Evolutionary conservation across 441 rosid genomes (phyloP), one percentile per base, ranked within the genome.

Genomic region (Erodium trifolium): DNA sequence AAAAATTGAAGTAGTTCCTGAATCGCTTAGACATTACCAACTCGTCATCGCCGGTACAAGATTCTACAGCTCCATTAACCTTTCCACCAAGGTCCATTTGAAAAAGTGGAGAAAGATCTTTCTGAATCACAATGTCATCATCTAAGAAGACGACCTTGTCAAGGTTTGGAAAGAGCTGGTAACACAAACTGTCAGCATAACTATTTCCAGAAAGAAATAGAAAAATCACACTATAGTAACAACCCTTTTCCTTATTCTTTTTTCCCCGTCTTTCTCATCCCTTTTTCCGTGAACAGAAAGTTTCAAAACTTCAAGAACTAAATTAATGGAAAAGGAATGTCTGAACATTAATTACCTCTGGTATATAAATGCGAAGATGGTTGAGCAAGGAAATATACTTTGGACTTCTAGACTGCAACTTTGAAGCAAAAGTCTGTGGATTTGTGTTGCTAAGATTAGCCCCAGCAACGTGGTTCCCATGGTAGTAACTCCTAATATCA

Each of bases 1-100:
- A 86, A 81, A 95, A 95, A 78, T 95, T 95, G 87, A 95, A 95
- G 88, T 95, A 95, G 83, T 89, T 92, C 77, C 79, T 86, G 80
- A 95, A 88, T 70, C 77, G 93, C 82, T 95, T 95, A 64, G 96
- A 88, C 99, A 95, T 95, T 71, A 95, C 99, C 96, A 97, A 89
- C 70, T 87, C 88, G 77, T 92, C 99, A 71, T 90, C 97, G 63
- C 99, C 99, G 75, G 79, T 82, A 80, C 99, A 95, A 51, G 99
- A 92, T 80, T 95, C 98, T 71, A 95, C 97, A 63, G 98, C 99
- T 60, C 99, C 99, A 71, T 95, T 95, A 68, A 92, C 96, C 81
- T 90, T 90, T 69, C 97, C 99, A 67, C 77, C 71, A 18, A 95
- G 94, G 78, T 95, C 95, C 73, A 92, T 68, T 66, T 95, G 93